Evolutionary conservation across 2,329 filamentous ascomycete species (phyloP), one percentile per base, ranked within the genome.

Genomic region (Graphiopsis chlorocephala): DNA sequence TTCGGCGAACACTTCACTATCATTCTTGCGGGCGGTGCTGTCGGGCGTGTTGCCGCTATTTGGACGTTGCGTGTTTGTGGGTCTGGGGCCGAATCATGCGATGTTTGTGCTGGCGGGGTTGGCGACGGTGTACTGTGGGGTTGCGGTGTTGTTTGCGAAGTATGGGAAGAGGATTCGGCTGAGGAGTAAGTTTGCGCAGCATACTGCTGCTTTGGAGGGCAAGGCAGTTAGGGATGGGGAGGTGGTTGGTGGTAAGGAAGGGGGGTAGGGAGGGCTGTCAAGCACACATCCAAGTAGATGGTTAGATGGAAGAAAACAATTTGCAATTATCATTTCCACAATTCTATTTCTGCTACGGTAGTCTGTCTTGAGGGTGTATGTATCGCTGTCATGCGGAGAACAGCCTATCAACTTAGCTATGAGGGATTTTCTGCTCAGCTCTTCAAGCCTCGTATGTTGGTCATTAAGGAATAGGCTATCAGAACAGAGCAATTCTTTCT

Each of bases 1-100:
- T 0, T 81, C 79, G 53, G 81, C 78, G 3, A 79, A 78, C 29
- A 80, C 81, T 1, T 76, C 79, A 0, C 70, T 82, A 42, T 74
- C 76, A 1, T 75, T 82, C 23, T 50, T 82, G 2, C 71, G 80
- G 14, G 76, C 78, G 0, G 57, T 78, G 1, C 66, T 81, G 1
- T 78, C 75, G 1, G 80, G 76, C 1, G 58, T 72, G 2, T 75
- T 82, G 23, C 80, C 79, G 1, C 70, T 82, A 0, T 80, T 82
- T 45, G 78, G 68, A 1, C 69, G 67, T 1, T 73, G 77, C 28
- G 78, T 82, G 78, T 82, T 80, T 63, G 47, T 66, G 4, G 69
- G 65, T 0, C 61, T 82, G 10, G 79, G 78, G 0, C 68, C 74
- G 0, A 82, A 82, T 64, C 62, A 75, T 35, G 79, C 79, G 0